Percentiles rank a stretch among this genome's conserved stretches.
phyloP scores from a whole-genome alignment of 2,329 filamentous ascomycete genomes.

The Alternaria sp. region DNA sequence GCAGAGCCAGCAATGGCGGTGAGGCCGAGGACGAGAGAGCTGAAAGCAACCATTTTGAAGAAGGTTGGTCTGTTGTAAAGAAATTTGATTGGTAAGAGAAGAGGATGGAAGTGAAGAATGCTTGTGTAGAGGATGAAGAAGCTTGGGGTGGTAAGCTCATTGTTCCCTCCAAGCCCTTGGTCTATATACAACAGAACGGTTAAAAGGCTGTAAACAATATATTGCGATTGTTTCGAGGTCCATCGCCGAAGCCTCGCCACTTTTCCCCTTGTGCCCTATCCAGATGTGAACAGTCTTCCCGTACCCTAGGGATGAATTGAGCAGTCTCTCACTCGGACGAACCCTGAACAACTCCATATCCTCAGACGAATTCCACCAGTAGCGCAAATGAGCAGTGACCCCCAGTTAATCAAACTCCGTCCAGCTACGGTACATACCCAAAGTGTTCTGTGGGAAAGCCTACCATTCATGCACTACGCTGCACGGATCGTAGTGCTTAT shows the following conservation, averaged over 20 bases:
- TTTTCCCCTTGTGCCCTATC: neutral
- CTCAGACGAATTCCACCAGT: conserved; percentile 2
- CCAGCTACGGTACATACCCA: conserved; percentile 9
- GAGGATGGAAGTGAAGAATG: conserved; percentile 12
- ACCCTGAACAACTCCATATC: neutral
- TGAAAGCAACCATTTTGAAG: conserved; percentile 40
- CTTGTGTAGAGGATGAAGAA: conserved; percentile 2
- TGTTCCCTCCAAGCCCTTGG: conserved; percentile 7
- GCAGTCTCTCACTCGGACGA: neutral
- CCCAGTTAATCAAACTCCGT: conserved; percentile 14
- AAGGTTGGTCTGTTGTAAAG: conserved; percentile 6
- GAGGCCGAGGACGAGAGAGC: conserved; percentile 32
- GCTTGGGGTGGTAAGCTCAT: conserved; percentile 12
- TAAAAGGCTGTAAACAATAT: conserved; percentile 14
- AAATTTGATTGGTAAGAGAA: conserved; percentile 4
- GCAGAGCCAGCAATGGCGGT: conserved; percentile 30
- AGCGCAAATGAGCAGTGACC: conserved; percentile 8
- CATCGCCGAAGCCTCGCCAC: conserved; percentile 4
- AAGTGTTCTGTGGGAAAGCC: conserved; percentile 16
- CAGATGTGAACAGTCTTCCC: conserved; percentile 1
- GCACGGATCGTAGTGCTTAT: conserved; percentile 15
- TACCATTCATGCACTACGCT: conserved; percentile 4
- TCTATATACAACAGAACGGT: conserved; percentile 15
- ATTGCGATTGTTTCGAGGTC: conserved; percentile 16
- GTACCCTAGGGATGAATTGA: neutral